These are phyloP conservation scores for Phytomonas sp. DNA, from an alignment of 208 protist species.

Conservation along the genomic window DNA sequence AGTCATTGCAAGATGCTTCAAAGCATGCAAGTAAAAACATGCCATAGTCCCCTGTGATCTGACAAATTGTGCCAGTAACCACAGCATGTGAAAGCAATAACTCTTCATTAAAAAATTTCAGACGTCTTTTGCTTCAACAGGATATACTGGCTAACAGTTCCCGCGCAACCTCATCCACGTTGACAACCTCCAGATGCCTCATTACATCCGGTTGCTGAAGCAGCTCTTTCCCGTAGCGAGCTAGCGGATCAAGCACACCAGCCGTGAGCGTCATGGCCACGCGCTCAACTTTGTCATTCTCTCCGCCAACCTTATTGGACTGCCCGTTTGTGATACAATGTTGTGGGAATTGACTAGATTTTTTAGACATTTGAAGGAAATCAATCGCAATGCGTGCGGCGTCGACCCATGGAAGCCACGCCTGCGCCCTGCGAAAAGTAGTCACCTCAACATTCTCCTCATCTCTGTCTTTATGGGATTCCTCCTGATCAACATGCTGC, in stretches of 20 bases:
- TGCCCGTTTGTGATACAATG: not conserved
- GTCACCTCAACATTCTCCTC: conserved; percentile 9
- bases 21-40: no score
- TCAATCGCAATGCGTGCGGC: conserved; percentile 20
- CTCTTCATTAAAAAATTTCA: no score
- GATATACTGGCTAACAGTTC: no score
- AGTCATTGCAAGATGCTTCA: no score
- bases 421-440: not conserved
- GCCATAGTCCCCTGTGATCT: no score
- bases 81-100: no score
- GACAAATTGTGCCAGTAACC: no score
- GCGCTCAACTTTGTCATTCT: not conserved
- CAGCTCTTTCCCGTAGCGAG: conserved; percentile 32
- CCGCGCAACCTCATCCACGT: no score
- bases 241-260: conserved; percentile 59
- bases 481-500: conserved; percentile 5
- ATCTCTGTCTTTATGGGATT: conserved; percentile 8
- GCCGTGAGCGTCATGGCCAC: conserved; percentile 33
- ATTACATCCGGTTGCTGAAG: conserved; percentile 15
- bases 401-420: conserved; percentile 16
- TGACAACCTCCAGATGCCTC: no score
- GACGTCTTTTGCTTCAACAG: no score
- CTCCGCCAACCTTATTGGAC: conserved; percentile 1
- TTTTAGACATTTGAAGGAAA: conserved; percentile 8
- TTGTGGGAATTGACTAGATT: not conserved